Percentiles rank a stretch among this genome's conserved stretches.
phyloP scores from a whole-genome alignment of 2,329 filamentous ascomycete species.

The Aspergillus candidus region DNA sequence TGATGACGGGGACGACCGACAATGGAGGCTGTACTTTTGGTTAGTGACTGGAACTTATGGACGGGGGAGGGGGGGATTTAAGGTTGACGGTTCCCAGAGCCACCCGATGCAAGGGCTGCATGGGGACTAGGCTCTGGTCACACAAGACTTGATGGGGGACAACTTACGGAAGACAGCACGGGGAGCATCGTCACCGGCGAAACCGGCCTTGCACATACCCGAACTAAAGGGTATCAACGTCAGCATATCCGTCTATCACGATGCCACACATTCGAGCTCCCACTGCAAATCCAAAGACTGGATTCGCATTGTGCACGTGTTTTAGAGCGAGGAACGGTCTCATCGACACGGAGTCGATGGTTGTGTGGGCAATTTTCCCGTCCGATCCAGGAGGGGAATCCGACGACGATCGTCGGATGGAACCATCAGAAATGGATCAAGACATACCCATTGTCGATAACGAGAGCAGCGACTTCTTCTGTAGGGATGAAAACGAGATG shows the following conservation, averaged over 20 bases:
- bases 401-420: not conserved
- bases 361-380: slow-evolving; percentile 2
- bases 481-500: slow-evolving; percentile 35
- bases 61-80: not conserved
- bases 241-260: slow-evolving; percentile 8
- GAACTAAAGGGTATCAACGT: slow-evolving; percentile 59
- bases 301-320: too few relatives aligned
- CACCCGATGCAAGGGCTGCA: slow-evolving; percentile 23
- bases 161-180: slow-evolving; percentile 99
- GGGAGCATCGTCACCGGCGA: slow-evolving; percentile 99
- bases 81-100: not conserved
- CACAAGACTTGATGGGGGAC: not conserved
- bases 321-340: too few relatives aligned
- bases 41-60: slow-evolving; percentile 15
- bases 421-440: slow-evolving; percentile 10
- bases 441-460: slow-evolving; percentile 99
- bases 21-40: slow-evolving; percentile 70
- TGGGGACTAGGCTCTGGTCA: not conserved
- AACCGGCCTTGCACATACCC: slow-evolving; percentile 99
- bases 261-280: not conserved
- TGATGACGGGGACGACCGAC: slow-evolving; percentile 99
- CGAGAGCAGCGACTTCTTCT: slow-evolving; percentile 99
- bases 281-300: too few relatives aligned
- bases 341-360: not conserved
- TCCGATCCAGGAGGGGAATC: not conserved